These are phyloP conservation scores for Boeremia lycopersici DNA, from an alignment of 2,329 filamentous ascomycete genomes.

Conservation along the genomic window DNA sequence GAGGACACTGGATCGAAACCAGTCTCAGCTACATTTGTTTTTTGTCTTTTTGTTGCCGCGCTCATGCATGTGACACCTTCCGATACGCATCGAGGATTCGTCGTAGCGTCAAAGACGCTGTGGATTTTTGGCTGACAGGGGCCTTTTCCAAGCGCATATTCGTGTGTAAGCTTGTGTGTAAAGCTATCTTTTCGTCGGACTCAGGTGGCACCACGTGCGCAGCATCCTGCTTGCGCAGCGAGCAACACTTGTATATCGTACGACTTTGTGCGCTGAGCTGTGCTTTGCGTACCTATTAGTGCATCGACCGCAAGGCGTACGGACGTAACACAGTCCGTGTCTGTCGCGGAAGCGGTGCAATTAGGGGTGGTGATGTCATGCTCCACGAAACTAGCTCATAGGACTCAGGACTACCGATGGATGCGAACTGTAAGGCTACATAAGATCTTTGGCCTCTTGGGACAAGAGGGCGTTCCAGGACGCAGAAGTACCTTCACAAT, in stretches of 20 bases:
- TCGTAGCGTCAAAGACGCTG: too few species aligned
- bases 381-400: not conserved
- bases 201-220: too few species aligned
- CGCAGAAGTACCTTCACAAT: not conserved
- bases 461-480: not conserved
- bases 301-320: not conserved
- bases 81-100: too few species aligned
- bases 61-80: too few species aligned
- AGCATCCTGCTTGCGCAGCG: too few species aligned
- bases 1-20: slow-evolving; percentile 43
- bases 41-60: not conserved
- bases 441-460: not conserved
- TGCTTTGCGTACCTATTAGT: too few species aligned
- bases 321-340: not conserved
- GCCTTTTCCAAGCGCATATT: not conserved
- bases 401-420: not conserved
- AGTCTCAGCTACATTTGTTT: slow-evolving; percentile 22
- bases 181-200: too few species aligned
- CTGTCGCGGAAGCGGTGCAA: not conserved
- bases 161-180: too few species aligned
- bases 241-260: too few species aligned
- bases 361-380: not conserved
- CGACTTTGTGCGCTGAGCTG: too few species aligned
- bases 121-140: too few species aligned
- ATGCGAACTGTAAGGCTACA: not conserved